Evolutionary conservation across 1,284 basidiomycete species (phyloP).

Genomic region (Schizophyllum amplum): DNA sequence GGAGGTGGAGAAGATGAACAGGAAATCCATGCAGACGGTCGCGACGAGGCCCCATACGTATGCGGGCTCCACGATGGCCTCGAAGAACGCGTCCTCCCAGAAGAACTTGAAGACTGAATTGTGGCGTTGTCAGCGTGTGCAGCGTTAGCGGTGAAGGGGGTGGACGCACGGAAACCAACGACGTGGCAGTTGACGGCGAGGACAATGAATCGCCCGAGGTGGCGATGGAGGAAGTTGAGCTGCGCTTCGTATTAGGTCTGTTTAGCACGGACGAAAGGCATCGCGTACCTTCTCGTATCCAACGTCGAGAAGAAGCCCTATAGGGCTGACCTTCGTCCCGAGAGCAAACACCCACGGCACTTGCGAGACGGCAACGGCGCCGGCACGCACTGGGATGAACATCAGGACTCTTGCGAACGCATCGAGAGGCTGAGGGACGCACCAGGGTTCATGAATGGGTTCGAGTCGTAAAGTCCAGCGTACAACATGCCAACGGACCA

Average conservation of each 20-base stretch:
- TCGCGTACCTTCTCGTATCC: constrained; percentile 75
- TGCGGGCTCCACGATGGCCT: constrained; percentile 23
- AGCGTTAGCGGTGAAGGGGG: not conserved
- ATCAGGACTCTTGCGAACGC: not conserved
- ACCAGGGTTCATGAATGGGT: constrained; percentile 42
- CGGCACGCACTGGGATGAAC: constrained; percentile 29
- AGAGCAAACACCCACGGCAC: constrained; percentile 65
- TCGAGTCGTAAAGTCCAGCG: constrained; percentile 41
- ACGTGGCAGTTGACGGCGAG: constrained; percentile 60
- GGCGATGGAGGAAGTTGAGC: constrained; percentile 77
- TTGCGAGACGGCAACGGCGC: constrained; percentile 62
- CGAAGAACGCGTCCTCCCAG: constrained; percentile 31
- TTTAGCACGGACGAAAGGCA: too few relatives aligned
- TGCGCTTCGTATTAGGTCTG: constrained; percentile 23
- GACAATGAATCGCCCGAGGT: constrained; percentile 58
- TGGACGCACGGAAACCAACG: constrained; percentile 30
- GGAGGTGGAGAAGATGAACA: constrained; percentile 43
- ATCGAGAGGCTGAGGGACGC: not conserved
- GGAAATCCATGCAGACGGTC: constrained; percentile 41
- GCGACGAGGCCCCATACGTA: constrained; percentile 44
- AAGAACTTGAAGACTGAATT: constrained; percentile 30
- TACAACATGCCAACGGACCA: constrained; percentile 44
- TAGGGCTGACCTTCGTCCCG: constrained; percentile 66
- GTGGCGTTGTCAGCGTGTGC: not conserved
- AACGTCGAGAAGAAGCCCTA: constrained; percentile 54